A percentile compares a stretch with the other conserved stretches of the same genome.
These are phyloP conservation scores for Paraphaeosphaeria minitans DNA, from an alignment of 2,329 filamentous ascomycete genomes.

Conservation along the genomic window DNA sequence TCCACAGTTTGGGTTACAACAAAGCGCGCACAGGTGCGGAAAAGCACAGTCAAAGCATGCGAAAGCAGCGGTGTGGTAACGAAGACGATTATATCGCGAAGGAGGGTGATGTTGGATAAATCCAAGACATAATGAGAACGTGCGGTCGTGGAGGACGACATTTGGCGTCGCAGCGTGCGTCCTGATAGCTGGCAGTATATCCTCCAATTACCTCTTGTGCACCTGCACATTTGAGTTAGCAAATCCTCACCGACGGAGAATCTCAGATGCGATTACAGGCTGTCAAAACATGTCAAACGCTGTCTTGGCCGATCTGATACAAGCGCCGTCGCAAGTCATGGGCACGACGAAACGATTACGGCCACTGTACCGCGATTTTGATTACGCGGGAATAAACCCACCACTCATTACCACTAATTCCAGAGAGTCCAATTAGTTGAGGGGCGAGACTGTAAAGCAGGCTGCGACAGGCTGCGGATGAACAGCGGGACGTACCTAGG, in stretches of 20 bases:
- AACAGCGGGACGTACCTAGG: no score
- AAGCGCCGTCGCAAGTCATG: constrained; percentile 8
- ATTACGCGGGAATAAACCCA: not conserved
- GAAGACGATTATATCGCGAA: not conserved
- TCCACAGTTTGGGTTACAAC: not conserved
- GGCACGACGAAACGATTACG: not conserved
- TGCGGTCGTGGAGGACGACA: not conserved
- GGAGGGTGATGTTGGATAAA: not conserved
- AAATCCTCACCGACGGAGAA: not conserved
- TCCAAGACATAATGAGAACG: not conserved
- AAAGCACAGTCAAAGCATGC: not conserved
- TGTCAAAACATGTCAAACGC: constrained; percentile 7
- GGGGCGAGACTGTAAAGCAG: not conserved
- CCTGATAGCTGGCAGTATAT: no score
- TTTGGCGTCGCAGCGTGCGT: no score
- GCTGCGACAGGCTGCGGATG: not conserved
- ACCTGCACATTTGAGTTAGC: not conserved
- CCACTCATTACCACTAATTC: not conserved
- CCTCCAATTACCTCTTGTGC: not conserved
- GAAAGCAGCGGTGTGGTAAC: not conserved
- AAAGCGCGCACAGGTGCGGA: not conserved
- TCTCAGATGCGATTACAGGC: not conserved
- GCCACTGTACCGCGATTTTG: not conserved
- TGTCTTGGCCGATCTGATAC: constrained; percentile 6
- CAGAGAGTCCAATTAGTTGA: not conserved